Conservation (phyloP, 345 rosid species). For the Corymbia maculata region DNA sequence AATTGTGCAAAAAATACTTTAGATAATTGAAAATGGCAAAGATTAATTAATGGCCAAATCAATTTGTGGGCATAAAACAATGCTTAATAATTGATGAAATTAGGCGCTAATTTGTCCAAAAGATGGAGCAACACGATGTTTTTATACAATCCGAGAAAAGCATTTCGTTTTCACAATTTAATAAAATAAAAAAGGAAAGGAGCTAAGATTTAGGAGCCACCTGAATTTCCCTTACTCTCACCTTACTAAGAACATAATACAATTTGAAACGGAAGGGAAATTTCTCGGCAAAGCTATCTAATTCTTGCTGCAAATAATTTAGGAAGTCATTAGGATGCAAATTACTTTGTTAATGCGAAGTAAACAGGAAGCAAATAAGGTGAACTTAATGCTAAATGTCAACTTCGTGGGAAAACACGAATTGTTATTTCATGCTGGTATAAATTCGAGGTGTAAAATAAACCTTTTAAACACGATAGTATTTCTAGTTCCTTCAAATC, state of each 20-base stretch:
- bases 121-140: not conserved
- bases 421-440: not conserved
- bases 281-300: slow-evolving; percentile 20
- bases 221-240: not conserved
- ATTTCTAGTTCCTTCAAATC: not conserved
- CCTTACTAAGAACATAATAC: slow-evolving; percentile 36
- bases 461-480: too few species aligned
- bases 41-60: not conserved
- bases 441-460: not conserved
- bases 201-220: not conserved
- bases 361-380: not conserved
- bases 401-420: not conserved
- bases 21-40: not conserved
- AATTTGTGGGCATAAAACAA: not conserved
- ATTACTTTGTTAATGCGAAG: not conserved
- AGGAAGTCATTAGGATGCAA: not conserved
- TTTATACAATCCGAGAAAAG: not conserved
- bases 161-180: too few species aligned
- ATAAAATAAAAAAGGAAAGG: not conserved
- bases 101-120: not conserved
- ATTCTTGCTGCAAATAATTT: slow-evolving; percentile 15
- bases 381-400: not conserved
- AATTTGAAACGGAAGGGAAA: slow-evolving; percentile 21
- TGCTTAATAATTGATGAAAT: not conserved
- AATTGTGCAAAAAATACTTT: not conserved